Percentiles rank a stretch among this genome's conserved stretches.
Evolutionary conservation across 352 stramenopile species (phyloP).

Genomic region (Globisporangium sylvaticum): DNA sequence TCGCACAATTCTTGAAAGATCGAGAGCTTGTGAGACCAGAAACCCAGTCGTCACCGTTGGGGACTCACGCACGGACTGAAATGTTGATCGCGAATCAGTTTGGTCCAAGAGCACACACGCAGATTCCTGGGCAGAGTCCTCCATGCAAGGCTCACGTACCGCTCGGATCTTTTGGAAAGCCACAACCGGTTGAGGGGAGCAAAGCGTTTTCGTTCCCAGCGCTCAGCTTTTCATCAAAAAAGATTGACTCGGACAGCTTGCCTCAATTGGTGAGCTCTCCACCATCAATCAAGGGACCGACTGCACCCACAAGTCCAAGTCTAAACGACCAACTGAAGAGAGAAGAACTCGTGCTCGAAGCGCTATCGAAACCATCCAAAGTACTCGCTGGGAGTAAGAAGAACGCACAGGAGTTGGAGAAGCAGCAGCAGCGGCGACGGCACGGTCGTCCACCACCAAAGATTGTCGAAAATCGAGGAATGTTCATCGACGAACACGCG

Average conservation of each 20-base stretch:
- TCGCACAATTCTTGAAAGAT: constrained; percentile 16
- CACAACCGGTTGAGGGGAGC: background rate
- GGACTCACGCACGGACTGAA: background rate
- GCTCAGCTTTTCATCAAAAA: background rate
- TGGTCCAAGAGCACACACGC: background rate
- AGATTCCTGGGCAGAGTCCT: background rate
- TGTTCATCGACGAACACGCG: constrained; percentile 34
- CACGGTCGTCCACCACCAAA: constrained; percentile 37
- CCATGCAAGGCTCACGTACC: constrained; percentile 1
- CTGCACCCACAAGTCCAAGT: background rate
- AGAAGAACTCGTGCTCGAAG: constrained; percentile 24
- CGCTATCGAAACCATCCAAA: constrained; percentile 17
- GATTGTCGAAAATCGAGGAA: constrained; percentile 26
- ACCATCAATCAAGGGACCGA: background rate
- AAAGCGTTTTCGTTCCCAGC: background rate
- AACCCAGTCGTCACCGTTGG: background rate
- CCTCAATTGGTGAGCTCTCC: background rate
- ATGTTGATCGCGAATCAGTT: background rate
- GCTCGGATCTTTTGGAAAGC: constrained; percentile 9
- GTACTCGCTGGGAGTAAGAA: background rate
- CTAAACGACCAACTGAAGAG: constrained; percentile 25
- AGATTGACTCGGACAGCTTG: background rate
- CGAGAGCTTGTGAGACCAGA: constrained; percentile 1
- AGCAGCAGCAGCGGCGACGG: constrained; percentile 32
- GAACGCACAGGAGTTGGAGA: constrained; percentile 14